Conservation (phyloP, 768 basidiomycete species). For the Basidioascus undulatus region DNA sequence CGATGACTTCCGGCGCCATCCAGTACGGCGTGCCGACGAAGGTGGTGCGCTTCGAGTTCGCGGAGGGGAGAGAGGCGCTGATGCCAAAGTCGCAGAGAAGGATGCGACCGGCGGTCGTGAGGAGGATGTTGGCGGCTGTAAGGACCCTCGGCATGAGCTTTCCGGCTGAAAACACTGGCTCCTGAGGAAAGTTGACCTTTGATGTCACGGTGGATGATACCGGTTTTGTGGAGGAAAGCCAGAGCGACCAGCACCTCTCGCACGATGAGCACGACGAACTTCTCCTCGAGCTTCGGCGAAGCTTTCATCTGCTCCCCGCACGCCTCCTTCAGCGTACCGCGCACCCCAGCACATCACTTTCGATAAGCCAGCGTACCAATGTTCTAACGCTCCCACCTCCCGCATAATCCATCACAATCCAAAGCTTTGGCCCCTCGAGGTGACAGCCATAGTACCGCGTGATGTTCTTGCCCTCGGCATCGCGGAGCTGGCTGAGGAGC, state of each 20-base stretch:
- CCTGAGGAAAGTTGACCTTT: slow-evolving; percentile 26
- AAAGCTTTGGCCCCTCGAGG: slow-evolving; percentile 81
- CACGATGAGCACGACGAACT: slow-evolving; percentile 61
- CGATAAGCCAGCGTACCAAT: slow-evolving; percentile 30
- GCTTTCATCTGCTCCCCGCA: slow-evolving; percentile 84
- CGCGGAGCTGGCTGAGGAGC: slow-evolving; percentile 60
- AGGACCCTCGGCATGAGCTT: not conserved
- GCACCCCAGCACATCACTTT: not conserved
- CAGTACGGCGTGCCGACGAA: slow-evolving; percentile 94
- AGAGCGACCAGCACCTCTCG: slow-evolving; percentile 73
- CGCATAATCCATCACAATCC: slow-evolving; percentile 98
- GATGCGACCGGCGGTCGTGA: slow-evolving; percentile 68
- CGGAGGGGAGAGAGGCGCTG: slow-evolving; percentile 52
- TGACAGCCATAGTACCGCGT: slow-evolving; percentile 93
- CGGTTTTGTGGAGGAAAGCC: slow-evolving; percentile 71
- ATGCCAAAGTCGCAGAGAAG: slow-evolving; percentile 98
- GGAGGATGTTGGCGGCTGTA: slow-evolving; percentile 69
- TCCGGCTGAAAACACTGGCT: not conserved
- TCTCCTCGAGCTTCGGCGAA: slow-evolving; percentile 57
- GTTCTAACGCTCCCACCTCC: slow-evolving; percentile 83
- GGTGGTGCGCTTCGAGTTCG: slow-evolving; percentile 78
- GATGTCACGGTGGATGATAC: slow-evolving; percentile 90
- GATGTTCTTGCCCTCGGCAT: slow-evolving; percentile 59
- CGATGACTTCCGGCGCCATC: slow-evolving; percentile 98
- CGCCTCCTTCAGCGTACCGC: not conserved